Base-by-base conservation (phyloP, 345 rosid genomes). In the Odontarrhena argentea region DNA sequence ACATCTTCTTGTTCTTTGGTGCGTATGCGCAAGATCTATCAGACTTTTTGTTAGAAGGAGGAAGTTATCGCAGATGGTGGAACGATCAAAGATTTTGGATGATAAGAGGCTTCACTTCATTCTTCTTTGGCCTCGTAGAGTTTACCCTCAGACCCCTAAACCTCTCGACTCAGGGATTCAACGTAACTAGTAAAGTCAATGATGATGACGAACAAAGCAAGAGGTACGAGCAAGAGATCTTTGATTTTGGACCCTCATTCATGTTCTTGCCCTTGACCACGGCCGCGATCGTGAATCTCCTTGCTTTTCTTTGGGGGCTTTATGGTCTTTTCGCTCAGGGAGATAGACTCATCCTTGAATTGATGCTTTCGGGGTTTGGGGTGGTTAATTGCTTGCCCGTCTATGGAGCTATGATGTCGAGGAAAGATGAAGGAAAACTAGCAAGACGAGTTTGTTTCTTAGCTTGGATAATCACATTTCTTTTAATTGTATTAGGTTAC, bases 51-150 rank as follows among this genome's bases (percentile, higher is more conserved):
- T 18, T 76, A 6, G 80, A 54, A 24, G 78, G 81, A 7, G 85
- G 82, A 9, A 82, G 76, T 25, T 41, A 72, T 58, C 40, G 36
- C 4, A 75, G 55, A 49, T 89, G 95, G 96, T 85, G 91, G 95
- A 87, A 80, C 54, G 88, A 82, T 50, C 93, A 79, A 55, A 77
- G 93, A 41, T 79, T 85, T 30, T 92, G 86, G 84, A 18, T 45
- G 32, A 74, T 92, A 15, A 80, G 80, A 49, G 87, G 92, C 3
- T 7, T 79, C 1, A 36, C 92, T 10, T 60, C 87, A 60, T 44
- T 1, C 60, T 2, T 69, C 1, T 81, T 78, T 48, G 87, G 87
- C 2, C 14, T 43, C n/a, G 10, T 73, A 6, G 89, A 92, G 68
- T 87, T 58, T 71, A 13, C 63, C 0, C 84, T 83, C 32, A 78